phyloP scores from a whole-genome alignment of 1,139 yeast genomes.

The Candida neerlandica region DNA sequence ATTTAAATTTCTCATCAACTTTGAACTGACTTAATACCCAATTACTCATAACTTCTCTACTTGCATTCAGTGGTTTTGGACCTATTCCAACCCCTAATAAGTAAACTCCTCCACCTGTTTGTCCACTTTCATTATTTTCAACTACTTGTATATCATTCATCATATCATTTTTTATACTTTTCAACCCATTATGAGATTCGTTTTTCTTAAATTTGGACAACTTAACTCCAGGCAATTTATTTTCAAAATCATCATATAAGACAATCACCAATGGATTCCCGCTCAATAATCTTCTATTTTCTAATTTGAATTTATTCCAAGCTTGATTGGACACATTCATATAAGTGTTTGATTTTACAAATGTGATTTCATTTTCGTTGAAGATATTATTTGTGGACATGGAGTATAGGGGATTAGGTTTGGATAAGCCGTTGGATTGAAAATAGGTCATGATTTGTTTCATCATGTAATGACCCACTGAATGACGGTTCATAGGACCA shows the following conservation, averaged over 20 bases:
- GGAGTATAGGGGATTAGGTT: slow-evolving; percentile 26
- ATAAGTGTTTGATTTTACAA: slow-evolving; percentile 41
- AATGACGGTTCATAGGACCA: slow-evolving; percentile 42
- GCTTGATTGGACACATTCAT: slow-evolving; percentile 46
- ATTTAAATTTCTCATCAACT: slow-evolving; percentile 20
- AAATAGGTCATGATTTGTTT: slow-evolving; percentile 21
- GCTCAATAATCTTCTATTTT: slow-evolving; percentile 19
- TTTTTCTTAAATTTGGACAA: slow-evolving; percentile 33
- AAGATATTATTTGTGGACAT: slow-evolving; percentile 18
- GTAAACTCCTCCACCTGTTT: slow-evolving; percentile 18
- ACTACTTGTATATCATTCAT: neutral
- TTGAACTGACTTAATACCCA: slow-evolving; percentile 43
- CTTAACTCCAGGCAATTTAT: slow-evolving; percentile 30
- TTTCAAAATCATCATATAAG: slow-evolving; percentile 46
- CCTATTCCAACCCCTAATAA: slow-evolving; percentile 49
- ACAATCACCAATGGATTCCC: slow-evolving; percentile 24
- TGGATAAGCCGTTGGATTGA: slow-evolving; percentile 16
- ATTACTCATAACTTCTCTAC: slow-evolving; percentile 36
- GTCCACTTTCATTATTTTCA: neutral
- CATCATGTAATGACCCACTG: slow-evolving; percentile 43
- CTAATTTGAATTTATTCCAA: slow-evolving; percentile 26
- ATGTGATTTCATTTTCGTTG: slow-evolving; percentile 18
- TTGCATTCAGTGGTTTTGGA: slow-evolving; percentile 41
- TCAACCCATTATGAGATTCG: slow-evolving; percentile 47
- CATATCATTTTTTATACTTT: slow-evolving; percentile 22